phyloP scores from a whole-genome alignment of 2,329 filamentous ascomycete species.

The Aureobasidium sp. region DNA sequence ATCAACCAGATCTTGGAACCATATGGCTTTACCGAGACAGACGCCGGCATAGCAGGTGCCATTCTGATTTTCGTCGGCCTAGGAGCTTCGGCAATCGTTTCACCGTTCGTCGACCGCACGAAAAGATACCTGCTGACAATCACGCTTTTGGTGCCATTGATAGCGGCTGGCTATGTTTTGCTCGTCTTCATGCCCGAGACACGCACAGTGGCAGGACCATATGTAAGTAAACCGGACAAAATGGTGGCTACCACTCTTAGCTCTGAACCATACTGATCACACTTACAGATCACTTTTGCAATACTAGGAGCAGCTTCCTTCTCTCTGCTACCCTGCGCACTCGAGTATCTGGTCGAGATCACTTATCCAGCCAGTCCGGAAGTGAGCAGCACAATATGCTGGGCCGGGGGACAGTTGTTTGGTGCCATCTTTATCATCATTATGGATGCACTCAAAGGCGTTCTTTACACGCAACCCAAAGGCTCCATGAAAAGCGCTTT shows the following conservation, averaged over 20 bases:
- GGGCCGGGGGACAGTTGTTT: conserved; percentile 77
- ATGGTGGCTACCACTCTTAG: no score
- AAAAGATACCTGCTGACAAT: conserved; percentile 70
- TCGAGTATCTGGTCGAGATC: conserved; percentile 82
- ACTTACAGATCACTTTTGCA: conserved; percentile 49
- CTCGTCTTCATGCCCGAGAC: conserved; percentile 75
- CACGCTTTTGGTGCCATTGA: conserved; percentile 65
- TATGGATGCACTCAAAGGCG: conserved; percentile 62
- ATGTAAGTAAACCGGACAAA: conserved; percentile 29
- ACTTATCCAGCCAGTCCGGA: conserved; percentile 82
- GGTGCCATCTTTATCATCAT: conserved; percentile 80
- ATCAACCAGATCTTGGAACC: conserved; percentile 85
- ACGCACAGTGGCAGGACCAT: conserved; percentile 55
- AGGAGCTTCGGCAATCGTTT: conserved; percentile 63
- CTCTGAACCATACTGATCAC: no score
- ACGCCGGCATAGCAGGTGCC: conserved; percentile 84
- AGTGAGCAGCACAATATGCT: conserved; percentile 73
- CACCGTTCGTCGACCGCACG: conserved; percentile 75
- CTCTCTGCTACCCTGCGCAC: conserved; percentile 68
- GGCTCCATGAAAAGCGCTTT: conserved; percentile 66
- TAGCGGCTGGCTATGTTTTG: conserved; percentile 54
- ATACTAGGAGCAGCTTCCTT: conserved; percentile 75
- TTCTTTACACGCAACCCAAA: conserved; percentile 25
- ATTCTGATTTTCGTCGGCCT: conserved; percentile 85
- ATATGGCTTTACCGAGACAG: conserved; percentile 72